These are phyloP conservation scores for Lentinus tigrinus DNA, from an alignment of 768 basidiomycete species.

Conservation along the genomic window DNA sequence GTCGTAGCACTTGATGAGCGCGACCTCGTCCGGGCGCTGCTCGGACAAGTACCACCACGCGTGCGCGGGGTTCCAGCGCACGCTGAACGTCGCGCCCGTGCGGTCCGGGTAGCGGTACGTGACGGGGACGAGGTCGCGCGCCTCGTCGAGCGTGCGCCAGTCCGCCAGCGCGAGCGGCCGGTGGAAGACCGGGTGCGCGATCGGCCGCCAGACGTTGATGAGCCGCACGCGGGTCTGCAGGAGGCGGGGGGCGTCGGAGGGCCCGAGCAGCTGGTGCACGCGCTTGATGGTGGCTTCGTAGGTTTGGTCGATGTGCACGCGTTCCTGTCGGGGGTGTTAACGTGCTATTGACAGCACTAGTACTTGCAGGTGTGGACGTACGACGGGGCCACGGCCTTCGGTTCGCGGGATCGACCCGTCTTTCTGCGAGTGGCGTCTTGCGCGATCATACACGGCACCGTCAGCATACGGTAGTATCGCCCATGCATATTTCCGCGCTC, in stretches of 20 bases:
- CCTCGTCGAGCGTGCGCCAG: slow-evolving; percentile 36
- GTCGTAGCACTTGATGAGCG: slow-evolving; percentile 46
- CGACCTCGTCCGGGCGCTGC: slow-evolving; percentile 42
- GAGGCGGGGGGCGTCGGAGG: slow-evolving; percentile 41
- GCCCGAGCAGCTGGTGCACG: slow-evolving; percentile 38
- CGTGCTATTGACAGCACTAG: not conserved
- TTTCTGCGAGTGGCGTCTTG: slow-evolving; percentile 16
- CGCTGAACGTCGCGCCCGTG: slow-evolving; percentile 35
- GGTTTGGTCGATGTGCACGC: slow-evolving; percentile 48
- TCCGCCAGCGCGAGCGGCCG: slow-evolving; percentile 42
- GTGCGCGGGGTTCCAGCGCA: slow-evolving; percentile 37
- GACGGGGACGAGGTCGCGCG: slow-evolving; percentile 36
- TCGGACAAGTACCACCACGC: slow-evolving; percentile 40
- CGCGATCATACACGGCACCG: too few species aligned
- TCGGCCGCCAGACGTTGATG: slow-evolving; percentile 50
- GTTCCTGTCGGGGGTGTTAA: slow-evolving; percentile 25
- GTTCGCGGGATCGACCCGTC: slow-evolving; percentile 10
- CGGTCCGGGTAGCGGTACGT: slow-evolving; percentile 36
- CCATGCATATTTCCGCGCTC: not conserved
- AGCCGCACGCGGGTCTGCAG: slow-evolving; percentile 41
- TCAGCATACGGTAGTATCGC: too few species aligned
- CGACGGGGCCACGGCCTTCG: slow-evolving; percentile 31
- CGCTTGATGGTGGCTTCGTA: slow-evolving; percentile 35
- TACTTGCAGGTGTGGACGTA: slow-evolving; percentile 17
- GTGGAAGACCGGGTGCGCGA: slow-evolving; percentile 38